These are phyloP conservation scores for Suillus fuscotomentosus DNA, from an alignment of 768 basidiomycete species.

Conservation along the genomic window DNA sequence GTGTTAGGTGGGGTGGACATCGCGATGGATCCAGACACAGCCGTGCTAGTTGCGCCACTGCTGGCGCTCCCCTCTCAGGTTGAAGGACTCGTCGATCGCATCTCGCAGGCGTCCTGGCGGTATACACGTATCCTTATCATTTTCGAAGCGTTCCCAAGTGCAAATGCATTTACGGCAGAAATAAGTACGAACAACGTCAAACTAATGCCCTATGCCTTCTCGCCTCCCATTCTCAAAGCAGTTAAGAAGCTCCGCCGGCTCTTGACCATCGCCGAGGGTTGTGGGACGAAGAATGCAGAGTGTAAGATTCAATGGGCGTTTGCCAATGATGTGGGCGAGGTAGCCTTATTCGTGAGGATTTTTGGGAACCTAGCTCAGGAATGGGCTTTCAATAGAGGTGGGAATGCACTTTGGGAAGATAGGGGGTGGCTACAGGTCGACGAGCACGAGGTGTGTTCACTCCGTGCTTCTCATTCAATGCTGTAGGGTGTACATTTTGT, in stretches of 20 bases:
- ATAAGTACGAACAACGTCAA: conserved; percentile 10
- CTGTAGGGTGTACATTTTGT: conserved; percentile 5
- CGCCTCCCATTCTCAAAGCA: conserved; percentile 66
- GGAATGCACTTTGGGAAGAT: conserved; percentile 48
- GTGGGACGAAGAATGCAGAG: conserved; percentile 43
- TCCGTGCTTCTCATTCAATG: conserved; percentile 6
- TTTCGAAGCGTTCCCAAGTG: conserved; percentile 65
- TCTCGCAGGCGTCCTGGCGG: conserved; percentile 62
- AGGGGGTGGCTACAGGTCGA: conserved; percentile 65
- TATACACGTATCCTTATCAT: conserved; percentile 55
- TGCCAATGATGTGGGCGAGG: conserved; percentile 56
- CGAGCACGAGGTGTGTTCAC: conserved; percentile 43
- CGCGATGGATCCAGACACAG: conserved; percentile 61
- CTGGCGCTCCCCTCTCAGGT: conserved; percentile 49
- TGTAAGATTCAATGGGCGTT: conserved; percentile 58
- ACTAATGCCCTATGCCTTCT: conserved; percentile 44
- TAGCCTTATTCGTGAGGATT: conserved; percentile 51
- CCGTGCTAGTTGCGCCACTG: conserved; percentile 49
- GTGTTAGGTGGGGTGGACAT: conserved; percentile 60
- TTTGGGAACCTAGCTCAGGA: conserved; percentile 60
- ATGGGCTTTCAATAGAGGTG: conserved; percentile 39
- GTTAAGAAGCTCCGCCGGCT: conserved; percentile 67
- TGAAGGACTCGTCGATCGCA: conserved; percentile 39
- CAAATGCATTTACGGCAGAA: conserved; percentile 32
- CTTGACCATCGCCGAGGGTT: conserved; percentile 60